Evolutionary conservation across 495 filamentous ascomycete species (phyloP).

Genomic region (Neurospora intermedia): DNA sequence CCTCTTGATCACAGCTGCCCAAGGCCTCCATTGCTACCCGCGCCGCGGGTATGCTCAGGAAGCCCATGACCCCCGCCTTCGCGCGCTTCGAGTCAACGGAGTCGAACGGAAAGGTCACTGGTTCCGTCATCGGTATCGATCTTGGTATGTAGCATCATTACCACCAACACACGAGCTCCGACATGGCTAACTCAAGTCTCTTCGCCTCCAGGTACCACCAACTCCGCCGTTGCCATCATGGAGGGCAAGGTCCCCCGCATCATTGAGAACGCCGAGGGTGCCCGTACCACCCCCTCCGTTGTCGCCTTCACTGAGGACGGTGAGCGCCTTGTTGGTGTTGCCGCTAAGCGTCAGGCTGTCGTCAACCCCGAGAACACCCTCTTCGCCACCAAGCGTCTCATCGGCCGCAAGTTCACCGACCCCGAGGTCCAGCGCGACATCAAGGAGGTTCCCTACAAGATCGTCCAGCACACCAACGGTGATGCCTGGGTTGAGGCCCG

Average conservation of each 20-base stretch:
- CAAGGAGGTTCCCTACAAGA: conserved; percentile 98
- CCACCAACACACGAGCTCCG: not conserved
- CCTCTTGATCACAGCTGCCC: conserved; percentile 38
- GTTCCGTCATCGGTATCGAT: conserved; percentile 96
- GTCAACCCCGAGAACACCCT: conserved; percentile 99
- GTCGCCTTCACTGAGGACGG: conserved; percentile 96
- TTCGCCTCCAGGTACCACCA: conserved; percentile 66
- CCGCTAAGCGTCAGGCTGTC: conserved; percentile 96
- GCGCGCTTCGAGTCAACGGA: conserved; percentile 64
- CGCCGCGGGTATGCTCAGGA: conserved; percentile 47
- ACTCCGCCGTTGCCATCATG: conserved; percentile 96
- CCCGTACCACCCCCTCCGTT: conserved; percentile 91
- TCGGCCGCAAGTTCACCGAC: conserved; percentile 97
- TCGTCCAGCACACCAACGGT: conserved; percentile 94
- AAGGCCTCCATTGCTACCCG: conserved; percentile 37
- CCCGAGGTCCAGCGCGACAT: conserved; percentile 94
- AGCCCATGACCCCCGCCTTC: conserved; percentile 39
- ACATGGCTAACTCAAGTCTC: conserved; percentile 14
- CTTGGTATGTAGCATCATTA: conserved; percentile 55
- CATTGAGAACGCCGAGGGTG: conserved; percentile 87
- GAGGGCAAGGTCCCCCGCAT: conserved; percentile 92
- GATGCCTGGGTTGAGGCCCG: conserved; percentile 97
- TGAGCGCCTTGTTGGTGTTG: conserved; percentile 94
- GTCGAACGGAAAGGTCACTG: conserved; percentile 70
- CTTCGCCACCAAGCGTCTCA: conserved; percentile 98